Conservation (phyloP, 257 asterid genomes). For the Hygrophila difformis region DNA sequence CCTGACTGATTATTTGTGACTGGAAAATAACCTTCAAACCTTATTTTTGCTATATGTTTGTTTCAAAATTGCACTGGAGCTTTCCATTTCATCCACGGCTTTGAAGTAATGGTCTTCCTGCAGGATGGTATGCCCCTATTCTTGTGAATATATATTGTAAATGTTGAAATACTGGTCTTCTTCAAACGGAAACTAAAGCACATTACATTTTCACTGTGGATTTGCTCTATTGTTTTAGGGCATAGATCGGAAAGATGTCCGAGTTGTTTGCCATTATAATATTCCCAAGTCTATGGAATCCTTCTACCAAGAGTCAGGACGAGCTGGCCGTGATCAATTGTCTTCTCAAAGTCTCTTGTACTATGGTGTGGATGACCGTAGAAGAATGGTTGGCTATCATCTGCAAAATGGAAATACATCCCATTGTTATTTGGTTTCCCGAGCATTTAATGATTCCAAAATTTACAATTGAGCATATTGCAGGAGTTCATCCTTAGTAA, state of each 20-base stretch:
- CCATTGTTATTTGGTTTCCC: constrained; percentile 6
- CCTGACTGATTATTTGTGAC: neutral
- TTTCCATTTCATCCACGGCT: constrained; percentile 23
- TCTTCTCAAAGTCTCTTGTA: constrained; percentile 85
- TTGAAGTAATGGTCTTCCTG: constrained; percentile 35
- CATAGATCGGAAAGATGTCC: constrained; percentile 88
- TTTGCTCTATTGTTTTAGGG: constrained; percentile 42
- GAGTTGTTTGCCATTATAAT: constrained; percentile 92
- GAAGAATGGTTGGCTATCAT: constrained; percentile 57
- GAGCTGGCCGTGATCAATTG: constrained; percentile 98
- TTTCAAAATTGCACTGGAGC: constrained; percentile 36
- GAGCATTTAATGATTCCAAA: constrained; percentile 8
- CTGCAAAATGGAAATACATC: constrained; percentile 8
- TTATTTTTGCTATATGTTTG: constrained; percentile 20
- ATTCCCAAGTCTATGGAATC: constrained; percentile 94
- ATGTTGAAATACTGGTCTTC: constrained; percentile 5
- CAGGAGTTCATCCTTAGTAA: constrained; percentile 78
- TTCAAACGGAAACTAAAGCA: constrained; percentile 11
- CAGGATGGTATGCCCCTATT: constrained; percentile 82
- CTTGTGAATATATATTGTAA: neutral
- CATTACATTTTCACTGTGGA: constrained; percentile 8
- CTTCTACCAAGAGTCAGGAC: constrained; percentile 98
- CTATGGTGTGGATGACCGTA: constrained; percentile 82
- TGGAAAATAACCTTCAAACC: constrained; percentile 12
- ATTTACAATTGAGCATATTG: constrained; percentile 16